Evolutionary conservation across 2,329 filamentous ascomycete genomes (phyloP).

Genomic region (Ophiostoma ulmi): DNA sequence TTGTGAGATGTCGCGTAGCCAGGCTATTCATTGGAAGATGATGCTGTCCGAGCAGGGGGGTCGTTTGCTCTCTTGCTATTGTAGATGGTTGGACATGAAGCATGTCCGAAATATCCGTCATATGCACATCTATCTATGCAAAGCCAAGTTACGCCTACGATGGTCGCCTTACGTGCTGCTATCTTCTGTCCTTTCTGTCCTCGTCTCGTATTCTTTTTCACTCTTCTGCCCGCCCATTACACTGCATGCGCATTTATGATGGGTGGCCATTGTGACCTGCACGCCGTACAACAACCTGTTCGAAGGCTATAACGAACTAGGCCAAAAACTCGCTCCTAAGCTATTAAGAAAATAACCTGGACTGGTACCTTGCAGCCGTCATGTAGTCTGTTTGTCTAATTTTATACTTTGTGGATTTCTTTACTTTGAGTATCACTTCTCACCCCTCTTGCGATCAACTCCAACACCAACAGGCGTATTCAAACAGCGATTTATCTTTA

Average conservation of each 20-base stretch:
- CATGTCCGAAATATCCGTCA: background rate
- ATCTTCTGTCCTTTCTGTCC: background rate
- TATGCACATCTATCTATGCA: background rate
- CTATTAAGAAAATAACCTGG: background rate
- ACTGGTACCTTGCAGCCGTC: background rate
- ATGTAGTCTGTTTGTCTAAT: background rate
- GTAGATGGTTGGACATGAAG: background rate
- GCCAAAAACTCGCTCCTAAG: background rate
- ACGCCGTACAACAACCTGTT: conserved; percentile 1
- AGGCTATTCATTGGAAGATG: background rate
- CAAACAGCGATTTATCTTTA: background rate
- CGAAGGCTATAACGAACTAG: background rate
- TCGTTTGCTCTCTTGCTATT: background rate
- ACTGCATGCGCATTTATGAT: background rate
- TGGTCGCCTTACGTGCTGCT: background rate
- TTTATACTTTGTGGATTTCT: no score
- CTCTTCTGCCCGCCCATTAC: background rate
- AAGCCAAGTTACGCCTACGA: background rate
- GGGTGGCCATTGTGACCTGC: background rate
- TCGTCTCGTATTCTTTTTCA: background rate
- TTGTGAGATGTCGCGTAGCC: conserved; percentile 1
- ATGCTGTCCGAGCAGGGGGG: background rate
- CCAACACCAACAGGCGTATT: background rate
- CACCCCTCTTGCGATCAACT: background rate
- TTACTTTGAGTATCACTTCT: no score